Conservation (phyloP, 257 asterid genomes). For the Fraxinus excelsior region DNA sequence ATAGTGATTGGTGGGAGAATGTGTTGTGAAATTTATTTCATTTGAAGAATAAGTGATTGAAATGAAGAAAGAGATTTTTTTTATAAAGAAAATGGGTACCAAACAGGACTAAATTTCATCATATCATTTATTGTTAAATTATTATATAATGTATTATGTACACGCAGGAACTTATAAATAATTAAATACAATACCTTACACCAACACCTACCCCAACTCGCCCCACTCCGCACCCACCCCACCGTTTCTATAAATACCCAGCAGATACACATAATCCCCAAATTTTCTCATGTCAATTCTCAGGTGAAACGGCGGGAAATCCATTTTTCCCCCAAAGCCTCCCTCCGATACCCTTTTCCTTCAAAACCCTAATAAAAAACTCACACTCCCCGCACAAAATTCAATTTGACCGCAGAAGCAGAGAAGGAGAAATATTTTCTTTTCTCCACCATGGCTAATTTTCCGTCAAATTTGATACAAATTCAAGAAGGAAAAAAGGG, state of each 20-base stretch:
- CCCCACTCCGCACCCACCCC: no score
- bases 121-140: no score
- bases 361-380: constrained; percentile 49
- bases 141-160: no score
- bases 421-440: constrained; percentile 2
- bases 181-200: no score
- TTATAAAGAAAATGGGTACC: no score
- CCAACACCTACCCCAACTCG: no score
- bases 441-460: constrained; percentile 38
- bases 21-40: no score
- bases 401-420: constrained; percentile 2
- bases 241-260: not conserved
- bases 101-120: no score
- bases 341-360: constrained; percentile 25
- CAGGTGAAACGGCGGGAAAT: constrained; percentile 74
- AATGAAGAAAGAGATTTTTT: no score
- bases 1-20: no score
- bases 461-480: constrained; percentile 35
- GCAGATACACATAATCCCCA: not conserved
- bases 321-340: constrained; percentile 36
- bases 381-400: constrained; percentile 17
- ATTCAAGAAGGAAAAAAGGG: constrained; percentile 27
- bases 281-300: constrained; percentile 18
- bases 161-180: no score
- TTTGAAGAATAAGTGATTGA: no score